Conservation (phyloP, 495 filamentous ascomycete species). For the Neurospora sp. region DNA sequence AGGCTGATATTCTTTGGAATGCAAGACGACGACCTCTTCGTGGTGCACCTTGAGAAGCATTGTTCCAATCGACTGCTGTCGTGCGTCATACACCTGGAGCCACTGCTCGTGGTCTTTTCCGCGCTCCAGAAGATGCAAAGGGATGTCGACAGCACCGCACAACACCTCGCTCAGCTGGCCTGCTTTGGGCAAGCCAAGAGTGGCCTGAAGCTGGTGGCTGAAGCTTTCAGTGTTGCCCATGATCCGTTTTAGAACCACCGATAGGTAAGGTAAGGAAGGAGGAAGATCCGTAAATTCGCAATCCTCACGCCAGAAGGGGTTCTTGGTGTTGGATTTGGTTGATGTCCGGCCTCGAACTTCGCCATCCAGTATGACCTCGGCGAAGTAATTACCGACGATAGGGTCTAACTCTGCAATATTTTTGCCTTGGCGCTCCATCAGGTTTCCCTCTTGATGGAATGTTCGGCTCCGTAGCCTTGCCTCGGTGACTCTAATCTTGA, state of each 20-base stretch:
- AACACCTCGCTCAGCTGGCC: slow-evolving; percentile 29
- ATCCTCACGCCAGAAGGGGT: slow-evolving; percentile 92
- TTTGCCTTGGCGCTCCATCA: slow-evolving; percentile 22
- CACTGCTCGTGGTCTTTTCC: slow-evolving; percentile 80
- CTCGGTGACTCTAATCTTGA: slow-evolving; percentile 46
- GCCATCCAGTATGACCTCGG: slow-evolving; percentile 85
- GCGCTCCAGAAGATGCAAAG: slow-evolving; percentile 69
- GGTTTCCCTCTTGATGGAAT: slow-evolving; percentile 17
- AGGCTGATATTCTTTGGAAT: slow-evolving; percentile 73
- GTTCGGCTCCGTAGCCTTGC: slow-evolving; percentile 39
- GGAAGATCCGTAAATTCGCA: slow-evolving; percentile 81
- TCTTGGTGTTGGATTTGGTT: slow-evolving; percentile 67
- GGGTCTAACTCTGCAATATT: slow-evolving; percentile 22
- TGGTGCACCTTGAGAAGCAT: slow-evolving; percentile 75
- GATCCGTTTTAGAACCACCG: slow-evolving; percentile 72
- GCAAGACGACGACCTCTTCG: slow-evolving; percentile 81
- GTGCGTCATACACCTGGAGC: slow-evolving; percentile 71
- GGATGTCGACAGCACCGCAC: slow-evolving; percentile 71
- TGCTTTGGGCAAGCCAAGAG: slow-evolving; percentile 29
- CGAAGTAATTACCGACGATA: slow-evolving; percentile 57
- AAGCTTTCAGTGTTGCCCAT: slow-evolving; percentile 34
- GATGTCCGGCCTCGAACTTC: slow-evolving; percentile 80
- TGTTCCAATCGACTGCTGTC: slow-evolving; percentile 64
- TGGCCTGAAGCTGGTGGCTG: slow-evolving; percentile 32
- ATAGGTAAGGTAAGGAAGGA: slow-evolving; percentile 62